These are phyloP conservation scores for Kwoniella europaea DNA, from an alignment of 768 basidiomycete species.

Conservation along the genomic window DNA sequence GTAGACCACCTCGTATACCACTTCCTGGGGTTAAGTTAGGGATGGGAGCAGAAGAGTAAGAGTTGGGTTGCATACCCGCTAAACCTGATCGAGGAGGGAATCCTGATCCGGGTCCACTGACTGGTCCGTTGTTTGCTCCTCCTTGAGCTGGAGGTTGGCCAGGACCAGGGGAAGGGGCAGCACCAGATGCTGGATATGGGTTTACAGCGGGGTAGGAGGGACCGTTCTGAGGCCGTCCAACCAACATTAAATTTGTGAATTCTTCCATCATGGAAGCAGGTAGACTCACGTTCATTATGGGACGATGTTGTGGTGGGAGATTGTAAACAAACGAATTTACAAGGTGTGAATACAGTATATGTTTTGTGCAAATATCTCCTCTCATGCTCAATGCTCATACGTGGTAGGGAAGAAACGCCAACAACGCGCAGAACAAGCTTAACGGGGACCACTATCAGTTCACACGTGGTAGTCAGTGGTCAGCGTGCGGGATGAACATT, in stretches of 20 bases:
- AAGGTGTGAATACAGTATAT: too few relatives aligned
- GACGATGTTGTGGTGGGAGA: neutral
- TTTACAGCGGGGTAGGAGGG: conserved; percentile 20
- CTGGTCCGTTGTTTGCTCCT: neutral
- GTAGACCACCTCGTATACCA: conserved; percentile 47
- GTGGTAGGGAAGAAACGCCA: neutral
- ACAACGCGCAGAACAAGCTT: neutral
- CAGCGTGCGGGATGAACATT: too few relatives aligned
- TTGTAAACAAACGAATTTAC: neutral
- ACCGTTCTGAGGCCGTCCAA: neutral
- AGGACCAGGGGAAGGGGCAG: conserved; percentile 25
- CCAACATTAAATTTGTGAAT: neutral
- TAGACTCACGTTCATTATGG: conserved; percentile 19
- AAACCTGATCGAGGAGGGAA: conserved; percentile 54
- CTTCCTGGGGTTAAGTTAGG: conserved; percentile 34
- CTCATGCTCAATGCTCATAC: neutral
- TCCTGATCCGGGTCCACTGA: conserved; percentile 53
- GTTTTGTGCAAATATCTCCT: too few relatives aligned
- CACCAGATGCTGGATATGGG: conserved; percentile 13
- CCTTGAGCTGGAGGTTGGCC: conserved; percentile 10
- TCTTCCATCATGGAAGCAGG: neutral
- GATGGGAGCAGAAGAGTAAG: conserved; percentile 37
- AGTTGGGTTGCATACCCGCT: conserved; percentile 48
- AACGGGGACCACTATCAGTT: neutral
- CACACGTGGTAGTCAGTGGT: too few relatives aligned